phyloP scores from a whole-genome alignment of 192 early-diverging fungal species.

The Linnemannia exigua region DNA sequence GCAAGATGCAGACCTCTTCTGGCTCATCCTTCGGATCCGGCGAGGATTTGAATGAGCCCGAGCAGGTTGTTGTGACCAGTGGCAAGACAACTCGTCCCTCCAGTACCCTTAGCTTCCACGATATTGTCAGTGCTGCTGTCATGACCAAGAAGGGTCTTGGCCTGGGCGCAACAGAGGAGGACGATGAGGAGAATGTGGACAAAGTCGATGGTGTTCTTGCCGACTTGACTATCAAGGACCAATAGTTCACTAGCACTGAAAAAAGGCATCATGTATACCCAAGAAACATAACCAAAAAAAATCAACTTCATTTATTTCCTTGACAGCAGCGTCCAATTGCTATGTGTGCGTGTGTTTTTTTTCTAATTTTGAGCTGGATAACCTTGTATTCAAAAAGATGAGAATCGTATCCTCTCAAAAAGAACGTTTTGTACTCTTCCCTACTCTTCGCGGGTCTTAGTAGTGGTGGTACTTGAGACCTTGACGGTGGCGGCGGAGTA shows the following conservation, averaged over 20 bases:
- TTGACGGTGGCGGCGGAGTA: conserved; percentile 16
- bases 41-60: conserved; percentile 9
- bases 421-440: no score
- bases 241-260: background rate
- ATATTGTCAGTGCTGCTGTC: conserved; percentile 48
- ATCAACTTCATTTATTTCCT: background rate
- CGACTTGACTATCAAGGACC: conserved; percentile 27
- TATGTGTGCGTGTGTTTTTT: no score
- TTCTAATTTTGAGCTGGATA: no score
- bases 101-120: conserved; percentile 46
- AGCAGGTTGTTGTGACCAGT: conserved; percentile 3
- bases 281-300: background rate
- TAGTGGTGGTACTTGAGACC: conserved; percentile 6
- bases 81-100: conserved; percentile 18
- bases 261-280: background rate
- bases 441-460: conserved; percentile 13
- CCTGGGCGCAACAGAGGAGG: background rate
- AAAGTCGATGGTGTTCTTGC: conserved; percentile 24
- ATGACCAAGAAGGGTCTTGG: conserved; percentile 26
- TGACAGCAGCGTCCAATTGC: background rate
- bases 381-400: no score
- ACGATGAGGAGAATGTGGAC: conserved; percentile 15
- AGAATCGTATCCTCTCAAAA: background rate
- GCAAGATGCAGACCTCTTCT: conserved; percentile 39
- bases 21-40: conserved; percentile 36